These are phyloP conservation scores for Curvularia sp. DNA, from an alignment of 2,329 filamentous ascomycete genomes.

Conservation along the genomic window DNA sequence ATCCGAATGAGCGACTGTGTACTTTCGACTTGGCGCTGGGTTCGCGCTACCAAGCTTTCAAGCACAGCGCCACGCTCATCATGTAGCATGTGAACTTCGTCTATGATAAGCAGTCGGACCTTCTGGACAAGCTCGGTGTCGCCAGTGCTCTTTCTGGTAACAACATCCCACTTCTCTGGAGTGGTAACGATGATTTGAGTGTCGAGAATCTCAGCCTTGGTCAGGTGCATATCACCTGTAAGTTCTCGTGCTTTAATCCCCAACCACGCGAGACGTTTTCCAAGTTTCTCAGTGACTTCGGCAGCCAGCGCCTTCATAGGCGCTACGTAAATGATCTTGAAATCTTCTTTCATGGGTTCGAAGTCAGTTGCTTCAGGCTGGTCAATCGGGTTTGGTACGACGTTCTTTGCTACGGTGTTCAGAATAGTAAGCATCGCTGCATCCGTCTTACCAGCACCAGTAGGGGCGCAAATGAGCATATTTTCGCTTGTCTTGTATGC, in stretches of 20 bases:
- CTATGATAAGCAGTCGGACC: slow-evolving; percentile 92
- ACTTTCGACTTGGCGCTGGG: slow-evolving; percentile 94
- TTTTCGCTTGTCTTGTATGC: slow-evolving; percentile 97
- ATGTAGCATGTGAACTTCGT: slow-evolving; percentile 99
- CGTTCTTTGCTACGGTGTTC: slow-evolving; percentile 87
- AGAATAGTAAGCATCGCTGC: slow-evolving; percentile 96
- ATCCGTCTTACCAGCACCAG: slow-evolving; percentile 98
- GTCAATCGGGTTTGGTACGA: slow-evolving; percentile 79
- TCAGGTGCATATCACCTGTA: slow-evolving; percentile 98
- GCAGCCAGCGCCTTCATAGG: slow-evolving; percentile 99
- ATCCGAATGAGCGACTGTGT: slow-evolving; percentile 97
- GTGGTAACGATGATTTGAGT: slow-evolving; percentile 99
- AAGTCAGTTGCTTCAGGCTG: slow-evolving; percentile 77
- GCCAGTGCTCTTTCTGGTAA: slow-evolving; percentile 94
- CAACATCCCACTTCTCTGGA: slow-evolving; percentile 98
- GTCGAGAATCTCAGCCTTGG: slow-evolving; percentile 91
- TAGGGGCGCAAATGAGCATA: slow-evolving; percentile 97
- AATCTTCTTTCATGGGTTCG: slow-evolving; percentile 81
- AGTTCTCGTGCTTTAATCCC: slow-evolving; percentile 91
- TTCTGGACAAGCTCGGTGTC: slow-evolving; percentile 98
- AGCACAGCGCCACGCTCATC: slow-evolving; percentile 96
- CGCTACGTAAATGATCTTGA: slow-evolving; percentile 98
- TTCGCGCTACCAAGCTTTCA: slow-evolving; percentile 93
- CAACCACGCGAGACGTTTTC: slow-evolving; percentile 90
- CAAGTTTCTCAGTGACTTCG: slow-evolving; percentile 93